Percentiles rank a stretch among this genome's conserved stretches.
Conservation (phyloP, 768 basidiomycete species). For the Auriculariales sp. region DNA sequence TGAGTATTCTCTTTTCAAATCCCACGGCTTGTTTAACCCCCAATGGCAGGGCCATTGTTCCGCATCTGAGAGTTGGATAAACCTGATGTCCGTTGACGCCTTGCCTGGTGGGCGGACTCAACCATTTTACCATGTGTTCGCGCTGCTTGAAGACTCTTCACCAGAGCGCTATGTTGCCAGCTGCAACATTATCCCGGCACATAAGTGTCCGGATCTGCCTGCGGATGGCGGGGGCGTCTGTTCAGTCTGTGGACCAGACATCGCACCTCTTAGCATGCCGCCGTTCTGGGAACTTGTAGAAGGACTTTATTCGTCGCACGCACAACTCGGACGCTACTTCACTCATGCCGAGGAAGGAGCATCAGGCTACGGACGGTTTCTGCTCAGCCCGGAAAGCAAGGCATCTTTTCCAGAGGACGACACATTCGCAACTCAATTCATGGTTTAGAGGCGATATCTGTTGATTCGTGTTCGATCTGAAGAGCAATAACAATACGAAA, state of each 20-base stretch:
- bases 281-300: conserved; percentile 10
- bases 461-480: too few species aligned
- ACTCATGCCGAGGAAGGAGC: conserved; percentile 16
- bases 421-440: too few species aligned
- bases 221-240: neutral
- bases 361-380: conserved; percentile 21
- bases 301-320: conserved; percentile 14
- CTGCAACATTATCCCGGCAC: conserved; percentile 4
- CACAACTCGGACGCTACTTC: conserved; percentile 22
- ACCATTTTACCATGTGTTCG: conserved; percentile 32
- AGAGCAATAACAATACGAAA: neutral
- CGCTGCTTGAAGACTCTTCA: conserved; percentile 9
- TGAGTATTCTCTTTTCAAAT: neutral
- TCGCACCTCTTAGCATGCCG: conserved; percentile 13
- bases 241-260: conserved; percentile 23
- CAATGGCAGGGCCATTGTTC: conserved; percentile 32
- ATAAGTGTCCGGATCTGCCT: conserved; percentile 17
- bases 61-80: conserved; percentile 29
- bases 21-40: too few species aligned
- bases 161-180: conserved; percentile 25
- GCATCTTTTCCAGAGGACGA: conserved; percentile 35
- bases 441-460: neutral
- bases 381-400: conserved; percentile 27
- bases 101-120: conserved; percentile 28
- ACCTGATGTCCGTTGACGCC: conserved; percentile 25